These are phyloP conservation scores for Talaromyces sp. DNA, from an alignment of 2,329 filamentous ascomycete genomes.

Conservation along the genomic window DNA sequence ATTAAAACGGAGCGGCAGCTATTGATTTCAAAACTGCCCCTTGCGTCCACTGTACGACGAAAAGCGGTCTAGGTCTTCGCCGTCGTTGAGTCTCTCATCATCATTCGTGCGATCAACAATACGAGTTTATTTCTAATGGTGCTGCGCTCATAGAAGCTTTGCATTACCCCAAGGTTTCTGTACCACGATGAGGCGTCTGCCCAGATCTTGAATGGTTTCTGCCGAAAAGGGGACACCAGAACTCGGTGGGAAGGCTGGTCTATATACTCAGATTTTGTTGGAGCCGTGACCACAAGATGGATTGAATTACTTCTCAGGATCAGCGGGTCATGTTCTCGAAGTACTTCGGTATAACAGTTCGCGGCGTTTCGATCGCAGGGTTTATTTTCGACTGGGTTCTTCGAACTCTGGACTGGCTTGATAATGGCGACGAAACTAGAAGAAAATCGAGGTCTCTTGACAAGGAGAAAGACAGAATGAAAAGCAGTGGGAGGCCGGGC, in stretches of 20 bases:
- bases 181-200: background rate
- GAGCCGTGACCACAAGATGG: background rate
- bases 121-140: background rate
- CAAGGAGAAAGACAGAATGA: background rate
- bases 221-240: background rate
- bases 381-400: background rate
- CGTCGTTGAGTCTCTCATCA: background rate
- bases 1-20: background rate
- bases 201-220: background rate
- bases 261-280: background rate
- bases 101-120: background rate
- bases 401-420: background rate
- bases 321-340: background rate
- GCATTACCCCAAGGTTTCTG: background rate
- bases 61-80: background rate
- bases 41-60: background rate
- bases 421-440: background rate
- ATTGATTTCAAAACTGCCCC: background rate
- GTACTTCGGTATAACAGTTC: background rate
- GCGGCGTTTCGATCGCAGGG: background rate
- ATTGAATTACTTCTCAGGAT: background rate
- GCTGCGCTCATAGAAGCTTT: background rate
- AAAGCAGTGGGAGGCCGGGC: background rate
- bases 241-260: background rate
- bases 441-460: background rate